phyloP scores from a whole-genome alignment of 2,329 filamentous ascomycete species.

The Xylaria multiplex region DNA sequence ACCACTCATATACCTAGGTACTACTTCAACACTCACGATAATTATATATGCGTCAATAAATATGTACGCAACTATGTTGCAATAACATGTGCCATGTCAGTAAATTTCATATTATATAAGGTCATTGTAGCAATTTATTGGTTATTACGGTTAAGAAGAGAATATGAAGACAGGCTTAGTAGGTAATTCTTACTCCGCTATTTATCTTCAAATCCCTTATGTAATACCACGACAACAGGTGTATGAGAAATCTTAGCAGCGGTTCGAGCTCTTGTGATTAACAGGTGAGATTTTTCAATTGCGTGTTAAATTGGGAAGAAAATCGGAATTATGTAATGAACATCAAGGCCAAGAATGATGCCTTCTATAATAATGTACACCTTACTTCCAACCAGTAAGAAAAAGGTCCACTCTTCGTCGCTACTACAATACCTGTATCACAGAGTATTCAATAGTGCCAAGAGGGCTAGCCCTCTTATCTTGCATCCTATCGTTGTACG shows the following conservation, averaged over 20 bases:
- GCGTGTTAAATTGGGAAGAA: conserved; percentile 6
- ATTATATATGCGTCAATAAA: no score
- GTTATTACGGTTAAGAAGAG: no score
- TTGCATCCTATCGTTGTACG: conserved; percentile 2
- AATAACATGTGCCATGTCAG: no score
- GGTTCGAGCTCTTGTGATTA: conserved; percentile 10
- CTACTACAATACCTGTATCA: no score
- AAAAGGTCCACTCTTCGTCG: no score
- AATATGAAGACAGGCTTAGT: no score
- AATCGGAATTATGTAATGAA: conserved; percentile 2
- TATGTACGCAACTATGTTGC: no score
- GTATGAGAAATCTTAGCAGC: conserved; percentile 5
- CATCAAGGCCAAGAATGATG: conserved; percentile 1
- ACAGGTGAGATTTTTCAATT: conserved; percentile 5
- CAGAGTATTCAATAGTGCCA: no score
- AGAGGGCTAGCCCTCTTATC: neutral
- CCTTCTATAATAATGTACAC: conserved; percentile 3
- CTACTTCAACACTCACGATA: no score
- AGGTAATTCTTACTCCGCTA: conserved; percentile 1
- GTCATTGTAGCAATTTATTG: no score
- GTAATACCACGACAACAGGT: conserved; percentile 9
- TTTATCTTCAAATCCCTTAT: conserved; percentile 1
- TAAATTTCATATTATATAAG: no score
- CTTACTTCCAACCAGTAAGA: neutral
- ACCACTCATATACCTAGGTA: no score